A percentile compares a stretch with the other conserved stretches of the same genome.
These are phyloP conservation scores for Phlebopus sp. DNA, from an alignment of 1,284 basidiomycete genomes.

Conservation along the genomic window DNA sequence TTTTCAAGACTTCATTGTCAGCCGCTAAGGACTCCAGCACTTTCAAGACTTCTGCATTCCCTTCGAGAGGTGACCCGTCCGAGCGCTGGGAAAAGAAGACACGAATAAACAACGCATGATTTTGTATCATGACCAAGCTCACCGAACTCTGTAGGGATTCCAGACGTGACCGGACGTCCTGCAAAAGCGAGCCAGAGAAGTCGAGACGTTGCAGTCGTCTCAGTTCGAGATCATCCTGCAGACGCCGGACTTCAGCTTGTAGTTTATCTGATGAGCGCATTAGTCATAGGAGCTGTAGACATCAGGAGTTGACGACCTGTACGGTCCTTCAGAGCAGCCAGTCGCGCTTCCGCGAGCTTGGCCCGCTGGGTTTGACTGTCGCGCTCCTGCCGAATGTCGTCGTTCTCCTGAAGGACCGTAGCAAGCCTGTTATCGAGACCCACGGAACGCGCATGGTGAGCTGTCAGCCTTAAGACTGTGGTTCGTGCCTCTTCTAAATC, in stretches of 20 bases:
- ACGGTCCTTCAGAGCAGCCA: constrained; percentile 59
- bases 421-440: constrained; percentile 71
- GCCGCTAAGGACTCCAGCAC: constrained; percentile 80
- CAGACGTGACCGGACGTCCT: constrained; percentile 68
- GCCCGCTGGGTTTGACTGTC: constrained; percentile 72
- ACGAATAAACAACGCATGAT: constrained; percentile 12
- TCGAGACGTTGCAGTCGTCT: constrained; percentile 66
- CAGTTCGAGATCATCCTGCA: constrained; percentile 64
- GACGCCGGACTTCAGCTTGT: constrained; percentile 64
- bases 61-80: constrained; percentile 40
- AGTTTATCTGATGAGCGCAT: constrained; percentile 55
- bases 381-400: constrained; percentile 84
- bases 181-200: constrained; percentile 68
- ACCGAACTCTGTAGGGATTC: constrained; percentile 62
- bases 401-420: constrained; percentile 64
- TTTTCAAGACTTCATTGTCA: constrained; percentile 79
- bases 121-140: constrained; percentile 19
- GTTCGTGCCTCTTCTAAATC: constrained; percentile 79
- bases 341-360: constrained; percentile 66
- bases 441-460: constrained; percentile 65
- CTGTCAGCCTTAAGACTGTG: constrained; percentile 65
- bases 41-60: constrained; percentile 59
- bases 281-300: background rate
- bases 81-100: constrained; percentile 36
- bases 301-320: constrained; percentile 45